Base-by-base conservation (phyloP, 441 rosid species). In the Rhodomyrtus psidioides region DNA sequence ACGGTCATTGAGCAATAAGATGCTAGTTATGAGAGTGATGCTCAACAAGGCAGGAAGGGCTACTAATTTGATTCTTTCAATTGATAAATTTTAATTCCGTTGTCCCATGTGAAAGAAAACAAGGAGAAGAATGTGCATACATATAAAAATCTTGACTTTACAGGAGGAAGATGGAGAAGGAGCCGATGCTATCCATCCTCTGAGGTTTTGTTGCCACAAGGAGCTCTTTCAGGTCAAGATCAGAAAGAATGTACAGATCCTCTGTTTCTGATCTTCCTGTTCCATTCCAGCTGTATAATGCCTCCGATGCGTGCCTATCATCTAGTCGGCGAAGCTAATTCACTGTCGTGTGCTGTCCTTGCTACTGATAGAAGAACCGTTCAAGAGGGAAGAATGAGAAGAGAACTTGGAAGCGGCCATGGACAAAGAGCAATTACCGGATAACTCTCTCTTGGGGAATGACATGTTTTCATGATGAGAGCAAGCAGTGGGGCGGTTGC, bases 371-470 rank as follows among this genome's bases (percentile, higher is more conserved):
- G 86, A 70, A 26, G 83, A 86, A 55, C 60, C 74, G 26, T 34
- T 9, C 17, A 53, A 74, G 57, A 84, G n/a, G 79, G 82, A 87
- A 83, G 89, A 53, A 19, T 58, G 82, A 86, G 89, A 87, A 75
- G 85, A 83, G 83, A 59, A 81, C 9, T 81, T 54, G 83, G 89
- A 83, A 86, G 88, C 65, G 30, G 84, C 15, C 44, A 55, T 26
- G 84, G 42, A 82, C 26, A 30, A 54, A 49, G 56, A 51, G 30
- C 59, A 82, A 53, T 82, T 82, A 6, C 26, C 1, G 7, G 46
- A 53, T 16, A 12, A 55, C 30, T 83, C 81, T 59, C 39, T 58
- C 56, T 27, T 83, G 30, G 70, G 85, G 16, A 57, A 60, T 57
- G 79, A 60, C 0, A 60, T 49, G 46, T 19, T 83, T 54, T 49